Conservation (phyloP, 495 filamentous ascomycete genomes). For the Bombardia bombarda region DNA sequence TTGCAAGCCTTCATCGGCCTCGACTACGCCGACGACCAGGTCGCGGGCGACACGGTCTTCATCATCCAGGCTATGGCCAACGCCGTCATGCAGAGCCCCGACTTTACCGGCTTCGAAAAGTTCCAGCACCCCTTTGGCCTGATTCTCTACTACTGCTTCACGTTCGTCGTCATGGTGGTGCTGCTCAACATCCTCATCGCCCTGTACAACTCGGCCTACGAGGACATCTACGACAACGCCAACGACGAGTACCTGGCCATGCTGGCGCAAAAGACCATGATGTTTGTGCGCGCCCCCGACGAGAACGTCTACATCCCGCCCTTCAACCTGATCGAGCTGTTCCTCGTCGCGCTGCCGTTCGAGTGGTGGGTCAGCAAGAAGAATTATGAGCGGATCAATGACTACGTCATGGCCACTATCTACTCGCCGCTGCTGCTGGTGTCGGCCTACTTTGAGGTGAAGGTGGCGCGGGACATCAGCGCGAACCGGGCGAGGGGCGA, state of each 20-base stretch:
- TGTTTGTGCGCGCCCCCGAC: constrained; percentile 92
- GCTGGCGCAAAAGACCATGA: constrained; percentile 84
- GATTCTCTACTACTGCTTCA: constrained; percentile 91
- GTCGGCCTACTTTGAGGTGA: constrained; percentile 67
- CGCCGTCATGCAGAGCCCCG: constrained; percentile 79
- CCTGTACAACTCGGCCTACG: constrained; percentile 92
- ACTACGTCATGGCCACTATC: constrained; percentile 74
- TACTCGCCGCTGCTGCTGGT: constrained; percentile 80
- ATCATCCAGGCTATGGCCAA: constrained; percentile 90
- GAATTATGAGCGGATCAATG: constrained; percentile 71
- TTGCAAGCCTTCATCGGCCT: constrained; percentile 93
- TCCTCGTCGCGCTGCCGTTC: constrained; percentile 69
- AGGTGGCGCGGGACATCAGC: constrained; percentile 57
- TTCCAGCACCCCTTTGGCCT: constrained; percentile 72
- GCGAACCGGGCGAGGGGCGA: constrained; percentile 71
- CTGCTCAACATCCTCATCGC: constrained; percentile 92
- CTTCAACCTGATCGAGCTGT: constrained; percentile 87
- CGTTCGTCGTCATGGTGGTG: constrained; percentile 91
- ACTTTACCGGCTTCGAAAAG: constrained; percentile 80
- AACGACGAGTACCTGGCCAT: constrained; percentile 91
- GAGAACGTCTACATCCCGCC: constrained; percentile 97
- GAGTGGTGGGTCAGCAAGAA: constrained; percentile 85
- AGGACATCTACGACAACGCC: constrained; percentile 91
- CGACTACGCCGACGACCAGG: constrained; percentile 67
- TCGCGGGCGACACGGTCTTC: constrained; percentile 51